Evolutionary conservation across 1,284 basidiomycete species (phyloP), one percentile per base, ranked within the genome.

Genomic region (Kwoniella shivajii): DNA sequence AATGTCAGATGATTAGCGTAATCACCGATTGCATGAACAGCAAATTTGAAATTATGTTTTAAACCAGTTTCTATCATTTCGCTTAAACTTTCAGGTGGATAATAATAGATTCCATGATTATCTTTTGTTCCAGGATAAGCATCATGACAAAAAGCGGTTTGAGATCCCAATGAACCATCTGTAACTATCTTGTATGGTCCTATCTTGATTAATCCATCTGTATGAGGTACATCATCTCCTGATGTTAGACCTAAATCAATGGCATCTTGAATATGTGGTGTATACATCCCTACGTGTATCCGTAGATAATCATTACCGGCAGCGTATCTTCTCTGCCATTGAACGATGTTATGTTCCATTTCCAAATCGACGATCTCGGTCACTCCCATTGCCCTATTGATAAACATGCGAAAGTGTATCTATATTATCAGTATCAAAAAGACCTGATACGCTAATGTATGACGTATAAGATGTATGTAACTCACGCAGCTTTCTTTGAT

Each of bases 1-100:
- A 76, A 64, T 2, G 64, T 62, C 31, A 67, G 59, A 22, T 59
- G 52, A 47, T 71, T 71, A 1, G 73, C 72, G 14, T 66, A 61
- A 63, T 76, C 73, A 4, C 74, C 74, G 37, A 76, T 71, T 2
- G 72, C 72, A 54, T 74, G 74, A 7, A 76, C 67, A 1, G 74
- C 74, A 22, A 76, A 61, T 26, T 52, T 57, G 31, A 74, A 61
- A 1, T 64, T 64, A 27, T 68, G 43, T 11, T 48, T 33, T 1
- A 61, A 63, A 1, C 66, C 74, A 13, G 56, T 57, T 44, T 61
- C 50, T 20, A 67, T 58, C 53, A 71, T 63, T 4, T 49, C 50
- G 5, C 57, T 50, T 1, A 75, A 60, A 7, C 64, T 63, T n/a
- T n/a, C 20, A 2, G 52, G 57, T n/a, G 48, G 31, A 49, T 64